A percentile compares a stretch with the other conserved stretches of the same genome.
Conservation (phyloP, 805 yeast species). For the Ogataea nitratoaversa region DNA sequence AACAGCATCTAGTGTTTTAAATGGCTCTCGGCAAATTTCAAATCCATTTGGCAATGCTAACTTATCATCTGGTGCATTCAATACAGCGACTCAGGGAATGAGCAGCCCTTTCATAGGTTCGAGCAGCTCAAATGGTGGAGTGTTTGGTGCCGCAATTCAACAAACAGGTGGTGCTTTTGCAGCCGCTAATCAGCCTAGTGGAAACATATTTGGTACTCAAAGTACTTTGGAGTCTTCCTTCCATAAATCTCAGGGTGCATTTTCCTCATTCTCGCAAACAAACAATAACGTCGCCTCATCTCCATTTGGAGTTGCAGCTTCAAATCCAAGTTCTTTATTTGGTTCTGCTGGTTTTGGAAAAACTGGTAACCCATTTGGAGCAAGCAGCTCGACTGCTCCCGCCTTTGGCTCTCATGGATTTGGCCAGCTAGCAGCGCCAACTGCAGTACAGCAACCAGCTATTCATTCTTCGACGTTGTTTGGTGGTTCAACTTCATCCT, state of each 20-base stretch:
- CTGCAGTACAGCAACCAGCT: background rate
- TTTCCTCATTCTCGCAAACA: background rate
- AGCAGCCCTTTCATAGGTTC: conserved; percentile 10
- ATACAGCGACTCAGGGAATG: conserved; percentile 6
- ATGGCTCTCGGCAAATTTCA: background rate
- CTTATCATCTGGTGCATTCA: conserved; percentile 21
- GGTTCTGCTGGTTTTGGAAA: conserved; percentile 7
- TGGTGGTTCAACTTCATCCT: too few relatives aligned
- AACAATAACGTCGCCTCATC: background rate
- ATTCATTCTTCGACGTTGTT: background rate
- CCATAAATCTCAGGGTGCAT: background rate
- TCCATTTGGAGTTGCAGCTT: conserved; percentile 4
- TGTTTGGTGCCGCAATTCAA: background rate
- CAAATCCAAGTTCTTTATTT: background rate
- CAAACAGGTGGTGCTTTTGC: conserved; percentile 6
- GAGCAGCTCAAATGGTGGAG: background rate
- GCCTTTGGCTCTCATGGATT: conserved; percentile 2
- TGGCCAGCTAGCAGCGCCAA: background rate
- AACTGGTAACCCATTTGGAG: conserved; percentile 1
- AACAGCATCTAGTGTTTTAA: too few relatives aligned
- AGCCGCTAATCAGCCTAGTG: background rate
- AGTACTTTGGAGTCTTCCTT: background rate
- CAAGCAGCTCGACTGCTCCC: background rate
- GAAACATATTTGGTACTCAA: conserved; percentile 10
- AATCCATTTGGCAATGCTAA: conserved; percentile 1